Evolutionary conservation across 2,329 filamentous ascomycete genomes (phyloP).

Genomic region (Fusarium acutatum): DNA sequence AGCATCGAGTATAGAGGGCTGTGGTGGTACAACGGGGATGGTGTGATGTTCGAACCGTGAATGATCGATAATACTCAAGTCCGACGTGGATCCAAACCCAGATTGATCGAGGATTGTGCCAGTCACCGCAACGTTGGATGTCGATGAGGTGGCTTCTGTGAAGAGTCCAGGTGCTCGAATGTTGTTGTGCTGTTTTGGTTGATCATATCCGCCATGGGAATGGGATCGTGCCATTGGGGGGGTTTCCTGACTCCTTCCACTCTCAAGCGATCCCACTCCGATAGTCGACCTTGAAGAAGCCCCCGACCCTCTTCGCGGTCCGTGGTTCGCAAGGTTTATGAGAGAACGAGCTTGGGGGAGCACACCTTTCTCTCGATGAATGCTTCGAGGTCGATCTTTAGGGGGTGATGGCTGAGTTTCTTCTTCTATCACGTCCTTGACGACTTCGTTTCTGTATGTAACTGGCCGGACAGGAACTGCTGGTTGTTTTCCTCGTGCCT

Average conservation of each 20-base stretch:
- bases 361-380: conserved; percentile 16
- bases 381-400: conserved; percentile 14
- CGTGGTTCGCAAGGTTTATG: conserved; percentile 34
- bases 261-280: conserved; percentile 36
- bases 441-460: conserved; percentile 21
- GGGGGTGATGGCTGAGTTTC: conserved; percentile 1
- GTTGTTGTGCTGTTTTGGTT: conserved; percentile 20
- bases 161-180: conserved; percentile 43
- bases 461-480: conserved; percentile 31
- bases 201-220: conserved; percentile 44
- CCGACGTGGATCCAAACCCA: conserved; percentile 44
- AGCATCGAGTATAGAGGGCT: conserved; percentile 46
- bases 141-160: conserved; percentile 50
- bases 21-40: conserved; percentile 33
- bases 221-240: conserved; percentile 46
- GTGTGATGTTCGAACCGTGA: conserved; percentile 36
- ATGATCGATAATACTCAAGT: conserved; percentile 31
- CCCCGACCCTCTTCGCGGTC: conserved; percentile 31
- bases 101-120: conserved; percentile 56
- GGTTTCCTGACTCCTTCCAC: conserved; percentile 21
- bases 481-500: conserved; percentile 60
- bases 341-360: conserved; percentile 38
- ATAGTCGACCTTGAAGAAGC: conserved; percentile 36
- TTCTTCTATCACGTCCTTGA: conserved; percentile 9
- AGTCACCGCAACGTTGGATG: conserved; percentile 52